These are phyloP conservation scores for Ceratobasidium sp. DNA, from an alignment of 1,284 basidiomycete species.

Conservation along the genomic window DNA sequence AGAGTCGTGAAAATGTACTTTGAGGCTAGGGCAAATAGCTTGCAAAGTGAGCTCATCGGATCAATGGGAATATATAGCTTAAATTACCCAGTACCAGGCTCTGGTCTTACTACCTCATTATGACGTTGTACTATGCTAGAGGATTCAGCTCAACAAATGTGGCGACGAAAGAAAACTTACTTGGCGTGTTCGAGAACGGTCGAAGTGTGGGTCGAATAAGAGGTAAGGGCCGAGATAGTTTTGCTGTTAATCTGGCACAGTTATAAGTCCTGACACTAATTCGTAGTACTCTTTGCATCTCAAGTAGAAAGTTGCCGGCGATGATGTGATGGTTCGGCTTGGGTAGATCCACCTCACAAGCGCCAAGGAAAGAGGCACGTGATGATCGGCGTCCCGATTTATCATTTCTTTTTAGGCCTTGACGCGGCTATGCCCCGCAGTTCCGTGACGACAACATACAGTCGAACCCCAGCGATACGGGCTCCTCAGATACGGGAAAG, in stretches of 20 bases:
- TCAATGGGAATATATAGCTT: too few relatives aligned
- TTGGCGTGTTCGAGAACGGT: constrained; percentile 10
- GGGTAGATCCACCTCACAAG: constrained; percentile 14
- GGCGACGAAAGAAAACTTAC: constrained; percentile 19
- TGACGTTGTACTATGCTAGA: constrained; percentile 55
- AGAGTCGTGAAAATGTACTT: constrained; percentile 89
- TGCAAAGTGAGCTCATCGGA: too few relatives aligned
- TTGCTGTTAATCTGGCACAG: neutral
- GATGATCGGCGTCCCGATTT: constrained; percentile 26
- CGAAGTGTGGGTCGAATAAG: neutral
- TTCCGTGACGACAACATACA: constrained; percentile 1
- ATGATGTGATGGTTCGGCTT: constrained; percentile 11
- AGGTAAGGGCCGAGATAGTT: neutral
- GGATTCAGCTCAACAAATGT: constrained; percentile 9
- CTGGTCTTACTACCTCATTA: constrained; percentile 68
- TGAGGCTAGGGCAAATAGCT: constrained; percentile 71
- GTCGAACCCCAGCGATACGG: too few relatives aligned
- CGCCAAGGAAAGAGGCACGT: constrained; percentile 20
- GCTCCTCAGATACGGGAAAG: too few relatives aligned
- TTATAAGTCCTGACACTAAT: neutral
- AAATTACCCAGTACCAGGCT: constrained; percentile 72
- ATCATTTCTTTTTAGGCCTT: constrained; percentile 1
- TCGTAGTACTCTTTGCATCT: constrained; percentile 26
- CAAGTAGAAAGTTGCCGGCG: neutral
- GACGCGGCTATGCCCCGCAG: neutral